These are phyloP conservation scores for Hypoxylon fragiforme DNA, from an alignment of 495 filamentous ascomycete species.

Conservation along the genomic window DNA sequence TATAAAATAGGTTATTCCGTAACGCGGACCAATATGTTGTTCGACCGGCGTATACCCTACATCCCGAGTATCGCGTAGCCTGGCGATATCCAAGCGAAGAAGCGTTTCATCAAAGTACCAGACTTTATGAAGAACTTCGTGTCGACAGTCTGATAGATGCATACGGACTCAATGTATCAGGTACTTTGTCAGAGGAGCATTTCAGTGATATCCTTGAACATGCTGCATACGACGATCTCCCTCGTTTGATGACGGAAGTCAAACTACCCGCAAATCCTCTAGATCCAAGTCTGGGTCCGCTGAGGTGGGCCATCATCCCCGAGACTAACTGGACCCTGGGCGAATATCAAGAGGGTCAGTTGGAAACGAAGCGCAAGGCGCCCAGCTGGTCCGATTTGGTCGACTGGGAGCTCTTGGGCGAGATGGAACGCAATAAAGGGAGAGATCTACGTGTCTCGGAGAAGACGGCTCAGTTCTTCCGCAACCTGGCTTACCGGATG, in stretches of 20 bases:
- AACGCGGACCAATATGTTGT: constrained; percentile 1
- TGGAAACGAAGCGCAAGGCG: constrained; percentile 2
- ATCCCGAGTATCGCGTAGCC: constrained; percentile 33
- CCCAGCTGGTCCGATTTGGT: constrained; percentile 21
- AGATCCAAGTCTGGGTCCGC: not conserved
- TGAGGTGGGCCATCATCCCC: not conserved
- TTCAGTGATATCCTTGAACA: constrained; percentile 13
- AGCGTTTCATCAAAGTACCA: not conserved
- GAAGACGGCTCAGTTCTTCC: constrained; percentile 36
- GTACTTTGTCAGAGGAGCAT: not conserved
- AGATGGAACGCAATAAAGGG: not conserved
- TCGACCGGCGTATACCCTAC: constrained; percentile 26
- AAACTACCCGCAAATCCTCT: not conserved
- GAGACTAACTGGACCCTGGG: constrained; percentile 1
- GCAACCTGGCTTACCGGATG: constrained; percentile 37
- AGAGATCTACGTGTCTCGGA: constrained; percentile 14
- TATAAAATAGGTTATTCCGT: constrained; percentile 3
- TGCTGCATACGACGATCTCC: not conserved
- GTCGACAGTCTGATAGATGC: constrained; percentile 9
- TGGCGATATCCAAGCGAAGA: constrained; percentile 23
- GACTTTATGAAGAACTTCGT: constrained; percentile 4
- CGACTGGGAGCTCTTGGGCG: not conserved
- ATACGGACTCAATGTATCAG: constrained; percentile 3
- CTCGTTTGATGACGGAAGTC: not conserved
- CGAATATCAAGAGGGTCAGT: not conserved